A percentile compares a stretch with the other conserved stretches of the same genome.
Conservation (phyloP, 148 eudicot genomes). For the Silene uniflora region DNA sequence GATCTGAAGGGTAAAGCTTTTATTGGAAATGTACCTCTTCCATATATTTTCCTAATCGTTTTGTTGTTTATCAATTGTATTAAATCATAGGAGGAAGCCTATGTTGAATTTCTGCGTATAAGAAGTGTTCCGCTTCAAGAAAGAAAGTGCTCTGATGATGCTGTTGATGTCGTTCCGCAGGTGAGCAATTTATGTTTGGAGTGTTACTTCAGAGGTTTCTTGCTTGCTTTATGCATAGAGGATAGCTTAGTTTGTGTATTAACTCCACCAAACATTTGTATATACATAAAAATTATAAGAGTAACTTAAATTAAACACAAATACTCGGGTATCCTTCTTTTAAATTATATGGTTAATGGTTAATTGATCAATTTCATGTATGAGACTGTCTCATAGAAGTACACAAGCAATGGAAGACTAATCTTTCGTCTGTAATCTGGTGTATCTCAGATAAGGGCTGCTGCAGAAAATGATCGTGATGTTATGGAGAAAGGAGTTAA, state of each 20-base stretch:
- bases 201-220: too few relatives aligned
- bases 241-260: too few relatives aligned
- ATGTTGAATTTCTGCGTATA: slow-evolving; percentile 64
- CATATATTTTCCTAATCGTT: background rate
- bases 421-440: too few relatives aligned
- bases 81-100: slow-evolving; percentile 70
- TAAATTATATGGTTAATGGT: background rate
- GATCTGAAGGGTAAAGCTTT: too few relatives aligned
- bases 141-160: slow-evolving; percentile 47
- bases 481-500: slow-evolving; percentile 85
- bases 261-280: too few relatives aligned
- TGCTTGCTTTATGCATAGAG: too few relatives aligned
- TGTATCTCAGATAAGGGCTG: slow-evolving; percentile 58
- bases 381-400: too few relatives aligned
- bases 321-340: background rate
- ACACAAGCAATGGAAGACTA: too few relatives aligned
- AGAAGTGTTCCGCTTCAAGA: slow-evolving; percentile 70
- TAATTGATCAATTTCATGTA: too few relatives aligned
- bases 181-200: slow-evolving; percentile 31
- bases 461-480: slow-evolving; percentile 78
- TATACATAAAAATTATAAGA: too few relatives aligned
- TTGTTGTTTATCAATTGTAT: slow-evolving; percentile 4
- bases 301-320: too few relatives aligned
- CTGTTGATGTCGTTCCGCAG: slow-evolving; percentile 58
- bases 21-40: background rate